Conservation (phyloP, 345 rosid species). For the Combretum micranthum region DNA sequence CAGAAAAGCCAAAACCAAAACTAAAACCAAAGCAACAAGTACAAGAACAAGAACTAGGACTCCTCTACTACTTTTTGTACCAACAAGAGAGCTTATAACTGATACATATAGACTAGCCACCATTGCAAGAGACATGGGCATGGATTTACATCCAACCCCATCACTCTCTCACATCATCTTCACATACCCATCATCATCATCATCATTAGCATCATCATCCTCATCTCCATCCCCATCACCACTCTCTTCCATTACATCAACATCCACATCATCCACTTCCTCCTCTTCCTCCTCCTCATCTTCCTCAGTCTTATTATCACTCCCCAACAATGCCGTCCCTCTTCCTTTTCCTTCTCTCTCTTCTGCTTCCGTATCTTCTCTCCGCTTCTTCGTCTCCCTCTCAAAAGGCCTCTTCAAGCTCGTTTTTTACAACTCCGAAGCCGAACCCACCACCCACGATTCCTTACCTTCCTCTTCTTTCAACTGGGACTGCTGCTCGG, state of each 20-base stretch:
- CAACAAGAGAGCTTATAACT: constrained; percentile 41
- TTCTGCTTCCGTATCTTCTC: constrained; percentile 43
- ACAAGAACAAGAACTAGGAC: constrained; percentile 17
- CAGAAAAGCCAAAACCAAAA: constrained; percentile 15
- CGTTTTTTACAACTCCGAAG: constrained; percentile 21
- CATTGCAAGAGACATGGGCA: constrained; percentile 63
- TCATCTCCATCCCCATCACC: constrained; percentile 21
- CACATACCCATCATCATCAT: constrained; percentile 35
- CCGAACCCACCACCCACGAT: neutral
- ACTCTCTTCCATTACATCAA: neutral
- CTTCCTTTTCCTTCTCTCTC: constrained; percentile 62
- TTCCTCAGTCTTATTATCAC: constrained; percentile 18
- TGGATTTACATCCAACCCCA: constrained; percentile 62
- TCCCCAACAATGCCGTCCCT: constrained; percentile 48
- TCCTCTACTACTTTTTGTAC: constrained; percentile 52
- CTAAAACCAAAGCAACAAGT: constrained; percentile 18
- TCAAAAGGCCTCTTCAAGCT: constrained; percentile 64
- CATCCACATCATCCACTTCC: constrained; percentile 7
- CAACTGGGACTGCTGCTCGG: constrained; percentile 68
- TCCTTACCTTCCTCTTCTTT: constrained; percentile 12
- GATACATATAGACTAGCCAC: constrained; percentile 53
- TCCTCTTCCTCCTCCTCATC: constrained; percentile 15
- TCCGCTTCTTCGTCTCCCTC: constrained; percentile 59
- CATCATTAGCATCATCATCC: constrained; percentile 15
- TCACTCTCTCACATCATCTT: constrained; percentile 74